Base-by-base conservation (phyloP, 108 stramenopile species). In the Stephanodiscus minutulus region DNA sequence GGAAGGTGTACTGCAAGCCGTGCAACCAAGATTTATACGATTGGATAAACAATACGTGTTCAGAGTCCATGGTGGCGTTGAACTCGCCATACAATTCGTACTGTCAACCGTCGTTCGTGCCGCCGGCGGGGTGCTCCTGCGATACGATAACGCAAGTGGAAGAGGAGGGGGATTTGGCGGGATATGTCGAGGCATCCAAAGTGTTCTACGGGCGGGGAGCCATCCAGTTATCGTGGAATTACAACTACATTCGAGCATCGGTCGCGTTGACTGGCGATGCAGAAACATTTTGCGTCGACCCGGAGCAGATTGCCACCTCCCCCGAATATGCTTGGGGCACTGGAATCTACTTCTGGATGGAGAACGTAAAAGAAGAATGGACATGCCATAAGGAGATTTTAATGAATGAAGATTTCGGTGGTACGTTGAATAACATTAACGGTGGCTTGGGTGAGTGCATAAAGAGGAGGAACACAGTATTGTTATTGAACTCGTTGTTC, bases 341-440 rank as follows among this genome's bases (percentile, higher is more conserved):
- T 36, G 66, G 65, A 0, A 78, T 78, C 29, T 78, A 55, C 56
- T 78, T 78, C 41, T 78, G 77, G 77, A 78, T 78, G 77, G 77
- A 78, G 41, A 72, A 53, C 36, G 48, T 69, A 39, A 80, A 80
- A 54, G 79, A 80, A 61, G 79, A 66, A 39, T 50, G 66, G 18
- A 80, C 79, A 17, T 80, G 79, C 46, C 79, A 80, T 29, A 80
- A 80, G 61, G 79, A 80, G 44, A 72, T 71, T 4, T 47, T 80
- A 12, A 47, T 80, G 12, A 80, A 80, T 35, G 39, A 43, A 20
- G 72, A 80, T 56, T 80, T 80, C 20, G 79, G 79, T 21, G 79
- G 79, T 0, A 59, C 79, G 17, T 60, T 80, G 28, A 80, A 69
- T 36, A 59, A 60, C 20, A 80, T 80, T 43, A 80, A 80, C 35